A percentile compares a stretch with the other conserved stretches of the same genome.
Conservation (phyloP, 2,329 filamentous ascomycete genomes). For the Chalara sp. region DNA sequence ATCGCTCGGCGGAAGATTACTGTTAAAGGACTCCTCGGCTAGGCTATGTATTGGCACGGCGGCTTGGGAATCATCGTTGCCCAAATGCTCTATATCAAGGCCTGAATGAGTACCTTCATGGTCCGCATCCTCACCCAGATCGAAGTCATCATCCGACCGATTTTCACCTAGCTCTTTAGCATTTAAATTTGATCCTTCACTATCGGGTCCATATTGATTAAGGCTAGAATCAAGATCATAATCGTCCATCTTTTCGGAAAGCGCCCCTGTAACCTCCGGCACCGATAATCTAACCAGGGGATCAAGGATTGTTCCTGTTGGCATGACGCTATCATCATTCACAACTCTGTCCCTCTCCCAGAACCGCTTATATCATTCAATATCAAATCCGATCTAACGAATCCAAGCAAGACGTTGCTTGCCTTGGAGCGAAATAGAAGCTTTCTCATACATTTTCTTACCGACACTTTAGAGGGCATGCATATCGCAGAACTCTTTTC, state of each 20-base stretch:
- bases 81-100: not conserved
- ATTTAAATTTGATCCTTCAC: too few relatives aligned
- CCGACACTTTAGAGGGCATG: constrained; percentile 11
- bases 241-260: too few relatives aligned
- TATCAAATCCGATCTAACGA: constrained; percentile 10
- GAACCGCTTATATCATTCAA: constrained; percentile 27
- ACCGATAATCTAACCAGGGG: too few relatives aligned
- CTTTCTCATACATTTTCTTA: constrained; percentile 22
- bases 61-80: not conserved
- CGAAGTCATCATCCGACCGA: constrained; percentile 4
- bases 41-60: constrained; percentile 1
- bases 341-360: constrained; percentile 23
- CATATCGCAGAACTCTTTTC: constrained; percentile 21
- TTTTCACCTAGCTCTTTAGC: too few relatives aligned
- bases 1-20: not conserved
- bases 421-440: constrained; percentile 13
- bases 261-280: too few relatives aligned
- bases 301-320: not conserved
- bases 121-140: constrained; percentile 8
- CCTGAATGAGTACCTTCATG: too few relatives aligned
- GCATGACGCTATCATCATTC: constrained; percentile 29
- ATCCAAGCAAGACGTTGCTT: constrained; percentile 21
- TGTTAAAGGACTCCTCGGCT: constrained; percentile 1
- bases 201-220: too few relatives aligned
- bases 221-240: too few relatives aligned